Percentiles rank a stretch among this genome's conserved stretches.
Conservation (phyloP, 192 early-diverging fungal genomes). For the Paraglomus brasilianum region DNA sequence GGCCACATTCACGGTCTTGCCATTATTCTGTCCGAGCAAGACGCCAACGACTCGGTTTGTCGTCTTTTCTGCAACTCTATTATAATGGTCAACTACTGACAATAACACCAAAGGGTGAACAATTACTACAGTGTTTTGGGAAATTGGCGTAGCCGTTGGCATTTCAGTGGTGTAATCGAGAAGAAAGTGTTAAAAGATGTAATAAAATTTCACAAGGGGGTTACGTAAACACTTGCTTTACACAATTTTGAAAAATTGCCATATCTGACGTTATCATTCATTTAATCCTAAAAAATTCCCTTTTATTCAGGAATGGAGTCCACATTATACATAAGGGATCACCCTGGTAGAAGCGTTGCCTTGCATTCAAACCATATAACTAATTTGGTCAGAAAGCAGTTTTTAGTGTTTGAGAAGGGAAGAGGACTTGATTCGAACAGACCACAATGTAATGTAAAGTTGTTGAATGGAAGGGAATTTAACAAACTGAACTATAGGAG, state of each 20-base stretch:
- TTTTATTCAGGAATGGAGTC: too few relatives aligned
- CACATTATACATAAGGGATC: too few relatives aligned
- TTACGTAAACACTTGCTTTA: too few relatives aligned
- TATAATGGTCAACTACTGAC: conserved; percentile 98
- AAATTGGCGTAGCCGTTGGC: conserved; percentile 46
- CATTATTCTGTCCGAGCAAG: conserved; percentile 86
- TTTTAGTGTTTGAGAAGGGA: too few relatives aligned
- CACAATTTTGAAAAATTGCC: too few relatives aligned
- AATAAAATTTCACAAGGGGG: too few relatives aligned
- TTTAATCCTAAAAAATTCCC: too few relatives aligned
- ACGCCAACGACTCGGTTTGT: conserved; percentile 97
- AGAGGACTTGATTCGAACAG: too few relatives aligned
- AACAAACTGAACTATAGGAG: neutral
- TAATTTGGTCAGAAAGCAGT: too few relatives aligned
- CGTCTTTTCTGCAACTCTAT: conserved; percentile 91
- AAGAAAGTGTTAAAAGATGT: neutral
- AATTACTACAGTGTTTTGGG: conserved; percentile 62
- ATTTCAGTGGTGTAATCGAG: conserved; percentile 29
- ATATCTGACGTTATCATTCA: too few relatives aligned
- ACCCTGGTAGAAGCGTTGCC: too few relatives aligned
- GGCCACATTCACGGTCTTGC: conserved; percentile 89
- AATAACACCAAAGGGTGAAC: conserved; percentile 98
- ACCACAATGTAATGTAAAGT: conserved; percentile 23
- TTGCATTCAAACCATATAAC: too few relatives aligned
- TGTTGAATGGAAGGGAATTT: neutral